These are phyloP conservation scores for Diaporthe capsici DNA, from an alignment of 2,329 filamentous ascomycete genomes.

Conservation along the genomic window DNA sequence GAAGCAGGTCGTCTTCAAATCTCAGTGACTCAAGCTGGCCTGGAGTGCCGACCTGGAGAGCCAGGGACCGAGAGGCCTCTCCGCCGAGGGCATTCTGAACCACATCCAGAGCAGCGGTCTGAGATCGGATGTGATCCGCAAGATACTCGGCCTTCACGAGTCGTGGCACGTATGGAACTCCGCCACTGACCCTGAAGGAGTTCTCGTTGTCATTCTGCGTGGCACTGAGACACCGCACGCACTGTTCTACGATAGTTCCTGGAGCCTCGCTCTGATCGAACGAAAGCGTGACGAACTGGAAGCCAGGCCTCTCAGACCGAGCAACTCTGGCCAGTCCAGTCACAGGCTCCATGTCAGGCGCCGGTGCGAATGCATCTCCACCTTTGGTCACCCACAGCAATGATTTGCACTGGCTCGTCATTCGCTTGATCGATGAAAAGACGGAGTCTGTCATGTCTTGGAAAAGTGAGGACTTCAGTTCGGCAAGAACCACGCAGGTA, in stretches of 20 bases:
- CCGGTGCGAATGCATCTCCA: conserved; percentile 15
- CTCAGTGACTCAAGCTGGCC: conserved; percentile 44
- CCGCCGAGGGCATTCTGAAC: conserved; percentile 20
- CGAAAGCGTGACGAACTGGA: conserved; percentile 44
- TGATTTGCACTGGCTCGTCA: conserved; percentile 43
- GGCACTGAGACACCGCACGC: conserved; percentile 36
- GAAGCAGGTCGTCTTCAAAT: conserved; percentile 44
- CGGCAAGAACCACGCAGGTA: conserved; percentile 46
- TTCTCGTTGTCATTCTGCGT: conserved; percentile 40
- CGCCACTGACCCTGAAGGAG: conserved; percentile 44
- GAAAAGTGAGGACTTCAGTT: conserved; percentile 44
- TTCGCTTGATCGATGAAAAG: conserved; percentile 43
- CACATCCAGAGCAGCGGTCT: conserved; percentile 39
- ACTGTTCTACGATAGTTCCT: conserved; percentile 36
- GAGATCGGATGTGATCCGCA: conserved; percentile 42
- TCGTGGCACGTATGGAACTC: conserved; percentile 38
- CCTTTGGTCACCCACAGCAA: conserved; percentile 45
- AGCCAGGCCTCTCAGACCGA: conserved; percentile 42
- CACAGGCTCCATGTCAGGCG: conserved; percentile 44
- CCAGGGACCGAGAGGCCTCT: conserved; percentile 31
- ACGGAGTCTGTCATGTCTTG: conserved; percentile 41
- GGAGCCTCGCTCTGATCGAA: conserved; percentile 41
- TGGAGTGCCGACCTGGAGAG: conserved; percentile 37
- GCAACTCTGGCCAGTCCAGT: conserved; percentile 46
- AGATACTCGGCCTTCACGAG: conserved; percentile 43